These are phyloP conservation scores for Candida sithepensis DNA, from an alignment of 805 yeast genomes.

Conservation along the genomic window DNA sequence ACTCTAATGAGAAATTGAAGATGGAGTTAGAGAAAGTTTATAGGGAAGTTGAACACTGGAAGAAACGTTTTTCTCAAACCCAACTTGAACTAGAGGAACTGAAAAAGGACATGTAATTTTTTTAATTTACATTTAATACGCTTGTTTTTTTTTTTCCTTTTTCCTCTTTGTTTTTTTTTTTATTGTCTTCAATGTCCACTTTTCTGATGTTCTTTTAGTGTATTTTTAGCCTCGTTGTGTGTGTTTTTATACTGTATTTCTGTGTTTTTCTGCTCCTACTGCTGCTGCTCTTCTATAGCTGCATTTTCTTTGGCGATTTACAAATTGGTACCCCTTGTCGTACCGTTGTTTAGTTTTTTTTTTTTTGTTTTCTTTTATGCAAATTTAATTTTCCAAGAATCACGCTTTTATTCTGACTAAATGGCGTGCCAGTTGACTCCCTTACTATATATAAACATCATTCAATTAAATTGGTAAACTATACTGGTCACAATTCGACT, in stretches of 20 bases:
- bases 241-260: constrained; percentile 1
- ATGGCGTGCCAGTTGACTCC: too few relatives aligned
- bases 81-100: constrained; percentile 13
- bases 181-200: background rate
- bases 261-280: background rate
- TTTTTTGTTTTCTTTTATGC: background rate
- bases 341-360: background rate
- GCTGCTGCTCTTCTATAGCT: background rate
- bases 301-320: background rate
- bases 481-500: constrained; percentile 28
- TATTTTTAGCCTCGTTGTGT: constrained; percentile 2
- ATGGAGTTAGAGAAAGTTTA: constrained; percentile 87
- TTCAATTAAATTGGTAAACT: too few relatives aligned
- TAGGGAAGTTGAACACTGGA: constrained; percentile 85
- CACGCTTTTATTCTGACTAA: too few relatives aligned
- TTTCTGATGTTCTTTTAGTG: background rate
- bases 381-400: too few relatives aligned
- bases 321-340: background rate
- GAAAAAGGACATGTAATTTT: constrained; percentile 5
- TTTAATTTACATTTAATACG: background rate
- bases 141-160: background rate
- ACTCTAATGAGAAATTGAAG: constrained; percentile 84
- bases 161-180: background rate
- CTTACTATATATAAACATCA: background rate
- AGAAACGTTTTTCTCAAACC: constrained; percentile 38